phyloP scores from a whole-genome alignment of 2,329 filamentous ascomycete species.

The Pseudopithomyces maydicus region DNA sequence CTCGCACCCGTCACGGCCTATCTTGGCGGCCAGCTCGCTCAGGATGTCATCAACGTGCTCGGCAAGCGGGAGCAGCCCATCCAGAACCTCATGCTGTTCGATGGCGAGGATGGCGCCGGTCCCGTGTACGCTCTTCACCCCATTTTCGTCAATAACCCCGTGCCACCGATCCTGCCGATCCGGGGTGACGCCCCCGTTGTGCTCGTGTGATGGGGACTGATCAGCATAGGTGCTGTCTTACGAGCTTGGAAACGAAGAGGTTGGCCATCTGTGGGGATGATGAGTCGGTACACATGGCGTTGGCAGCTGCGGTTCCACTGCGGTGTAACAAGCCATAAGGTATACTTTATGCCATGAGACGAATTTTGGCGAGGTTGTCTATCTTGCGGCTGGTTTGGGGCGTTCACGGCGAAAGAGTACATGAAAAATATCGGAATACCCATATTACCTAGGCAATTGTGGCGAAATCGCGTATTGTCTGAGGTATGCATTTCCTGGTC shows the following conservation, averaged over 20 bases:
- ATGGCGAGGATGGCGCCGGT: conserved; percentile 79
- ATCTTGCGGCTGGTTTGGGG: not conserved
- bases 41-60: conserved; percentile 96
- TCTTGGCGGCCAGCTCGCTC: conserved; percentile 85
- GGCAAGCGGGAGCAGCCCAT: conserved; percentile 91
- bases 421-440: not conserved
- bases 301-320: not conserved
- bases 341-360: too few relatives aligned
- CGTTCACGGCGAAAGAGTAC: not conserved
- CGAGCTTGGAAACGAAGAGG: not conserved
- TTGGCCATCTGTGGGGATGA: not conserved
- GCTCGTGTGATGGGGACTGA: conserved; percentile 14
- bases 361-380: too few relatives aligned
- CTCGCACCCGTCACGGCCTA: conserved; percentile 86
- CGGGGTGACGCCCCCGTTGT: conserved; percentile 28
- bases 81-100: conserved; percentile 92
- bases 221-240: not conserved
- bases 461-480: too few relatives aligned
- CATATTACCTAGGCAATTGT: not conserved
- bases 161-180: conserved; percentile 28
- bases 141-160: conserved; percentile 48
- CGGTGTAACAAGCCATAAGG: too few relatives aligned
- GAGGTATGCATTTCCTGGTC: not conserved
- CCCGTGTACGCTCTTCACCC: conserved; percentile 84
- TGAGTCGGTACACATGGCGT: not conserved